Conservation (phyloP, 2,329 filamentous ascomycete genomes). For the Ilyonectria robusta region DNA sequence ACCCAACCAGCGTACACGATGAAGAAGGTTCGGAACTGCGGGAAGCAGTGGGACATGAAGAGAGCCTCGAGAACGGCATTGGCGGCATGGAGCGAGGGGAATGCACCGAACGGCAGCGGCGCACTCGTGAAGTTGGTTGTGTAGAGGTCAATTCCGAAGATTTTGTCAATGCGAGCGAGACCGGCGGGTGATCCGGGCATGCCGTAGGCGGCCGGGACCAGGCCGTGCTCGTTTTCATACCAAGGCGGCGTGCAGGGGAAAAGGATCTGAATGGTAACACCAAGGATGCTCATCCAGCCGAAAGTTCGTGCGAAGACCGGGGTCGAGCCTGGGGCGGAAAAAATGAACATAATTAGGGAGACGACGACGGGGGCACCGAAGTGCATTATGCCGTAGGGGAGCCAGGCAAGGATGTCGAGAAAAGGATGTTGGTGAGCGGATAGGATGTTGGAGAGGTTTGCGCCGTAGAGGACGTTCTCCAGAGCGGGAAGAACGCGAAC, state of each 20-base stretch:
- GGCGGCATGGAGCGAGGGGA: constrained; percentile 92
- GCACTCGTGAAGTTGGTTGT: constrained; percentile 92
- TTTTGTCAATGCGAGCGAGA: constrained; percentile 86
- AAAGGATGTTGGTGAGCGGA: constrained; percentile 88
- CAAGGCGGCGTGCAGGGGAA: constrained; percentile 97
- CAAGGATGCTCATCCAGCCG: constrained; percentile 91
- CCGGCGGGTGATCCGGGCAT: constrained; percentile 93
- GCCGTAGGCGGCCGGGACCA: constrained; percentile 92
- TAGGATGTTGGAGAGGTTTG: constrained; percentile 95
- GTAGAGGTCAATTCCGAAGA: constrained; percentile 94
- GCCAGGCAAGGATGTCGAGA: constrained; percentile 90
- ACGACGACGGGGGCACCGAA: constrained; percentile 88
- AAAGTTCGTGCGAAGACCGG: constrained; percentile 90
- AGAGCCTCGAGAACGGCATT: constrained; percentile 91
- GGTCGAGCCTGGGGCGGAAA: constrained; percentile 86
- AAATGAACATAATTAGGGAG: constrained; percentile 86
- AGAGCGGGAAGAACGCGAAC: constrained; percentile 94
- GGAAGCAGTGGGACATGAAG: constrained; percentile 95
- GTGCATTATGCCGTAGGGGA: constrained; percentile 93
- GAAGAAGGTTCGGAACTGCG: constrained; percentile 83
- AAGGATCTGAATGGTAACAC: constrained; percentile 88
- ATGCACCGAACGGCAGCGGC: constrained; percentile 93
- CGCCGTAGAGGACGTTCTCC: constrained; percentile 96
- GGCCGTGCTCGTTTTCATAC: constrained; percentile 95
- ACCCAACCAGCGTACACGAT: constrained; percentile 91